These are phyloP conservation scores for Metschnikowia lachancei DNA, from an alignment of 805 yeast species.

Conservation along the genomic window DNA sequence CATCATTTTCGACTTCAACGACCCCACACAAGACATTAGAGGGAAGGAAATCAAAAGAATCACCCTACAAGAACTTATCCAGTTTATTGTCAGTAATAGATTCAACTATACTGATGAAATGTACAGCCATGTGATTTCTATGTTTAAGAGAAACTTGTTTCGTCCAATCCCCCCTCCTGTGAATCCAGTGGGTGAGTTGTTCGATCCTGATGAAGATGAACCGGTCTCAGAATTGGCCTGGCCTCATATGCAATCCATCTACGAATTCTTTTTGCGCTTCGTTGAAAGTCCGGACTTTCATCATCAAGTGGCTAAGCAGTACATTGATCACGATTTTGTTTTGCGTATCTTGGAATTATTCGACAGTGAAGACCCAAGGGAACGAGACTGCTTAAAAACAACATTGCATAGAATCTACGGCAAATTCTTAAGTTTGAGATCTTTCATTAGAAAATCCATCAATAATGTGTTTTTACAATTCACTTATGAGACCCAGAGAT, in stretches of 20 bases:
- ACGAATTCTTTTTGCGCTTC: slow-evolving; percentile 89
- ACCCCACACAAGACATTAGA: slow-evolving; percentile 85
- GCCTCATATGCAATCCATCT: slow-evolving; percentile 98
- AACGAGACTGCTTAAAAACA: slow-evolving; percentile 91
- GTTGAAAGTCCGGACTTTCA: slow-evolving; percentile 93
- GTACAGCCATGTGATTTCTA: slow-evolving; percentile 81
- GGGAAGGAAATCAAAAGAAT: slow-evolving; percentile 90
- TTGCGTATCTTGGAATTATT: slow-evolving; percentile 79
- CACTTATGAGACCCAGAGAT: slow-evolving; percentile 91
- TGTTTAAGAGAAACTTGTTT: slow-evolving; percentile 87
- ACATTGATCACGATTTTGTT: slow-evolving; percentile 88
- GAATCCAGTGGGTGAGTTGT: slow-evolving; percentile 93
- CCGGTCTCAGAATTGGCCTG: slow-evolving; percentile 95
- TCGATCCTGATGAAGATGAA: slow-evolving; percentile 98
- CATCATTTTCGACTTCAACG: slow-evolving; percentile 88
- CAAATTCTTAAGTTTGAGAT: slow-evolving; percentile 82
- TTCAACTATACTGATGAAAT: slow-evolving; percentile 86
- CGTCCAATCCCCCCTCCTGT: slow-evolving; percentile 98
- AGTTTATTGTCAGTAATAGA: slow-evolving; percentile 78
- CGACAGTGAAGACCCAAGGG: slow-evolving; percentile 95
- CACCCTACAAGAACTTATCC: slow-evolving; percentile 85
- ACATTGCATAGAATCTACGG: slow-evolving; percentile 96
- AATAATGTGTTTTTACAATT: slow-evolving; percentile 91
- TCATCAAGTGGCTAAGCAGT: slow-evolving; percentile 89
- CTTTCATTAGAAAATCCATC: slow-evolving; percentile 87